phyloP scores from a whole-genome alignment of 495 filamentous ascomycete species.

The Talaromyces nanjingensis region DNA sequence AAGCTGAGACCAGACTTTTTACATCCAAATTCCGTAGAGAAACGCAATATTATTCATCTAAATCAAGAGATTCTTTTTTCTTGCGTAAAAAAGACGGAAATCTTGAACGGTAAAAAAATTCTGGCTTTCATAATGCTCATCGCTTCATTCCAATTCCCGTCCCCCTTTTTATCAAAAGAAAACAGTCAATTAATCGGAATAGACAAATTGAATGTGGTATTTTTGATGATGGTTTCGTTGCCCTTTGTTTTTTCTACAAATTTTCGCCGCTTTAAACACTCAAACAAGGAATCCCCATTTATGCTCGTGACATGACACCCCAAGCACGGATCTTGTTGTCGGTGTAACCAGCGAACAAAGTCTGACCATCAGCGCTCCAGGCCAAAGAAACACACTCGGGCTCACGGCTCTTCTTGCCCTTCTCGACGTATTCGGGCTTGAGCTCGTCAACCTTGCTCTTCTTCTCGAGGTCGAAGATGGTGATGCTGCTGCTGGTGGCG shows the following conservation, averaged over 20 bases:
- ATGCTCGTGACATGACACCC: conserved; percentile 82
- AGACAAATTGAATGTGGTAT: conserved; percentile 9
- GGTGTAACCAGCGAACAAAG: conserved; percentile 98
- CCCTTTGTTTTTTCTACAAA: conserved; percentile 1
- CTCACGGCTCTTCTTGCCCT: conserved; percentile 98
- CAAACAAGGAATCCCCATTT: conserved; percentile 10
- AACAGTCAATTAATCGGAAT: conserved; percentile 9
- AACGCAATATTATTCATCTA: not conserved
- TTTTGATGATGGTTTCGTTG: conserved; percentile 5
- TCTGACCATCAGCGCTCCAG: conserved; percentile 97
- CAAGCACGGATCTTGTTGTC: conserved; percentile 99
- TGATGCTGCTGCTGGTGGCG: conserved; percentile 92
- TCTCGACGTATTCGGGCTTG: conserved; percentile 94
- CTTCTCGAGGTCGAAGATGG: conserved; percentile 99
- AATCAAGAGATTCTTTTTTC: too few relatives aligned
- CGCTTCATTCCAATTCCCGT: conserved; percentile 8
- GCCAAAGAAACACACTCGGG: conserved; percentile 96
- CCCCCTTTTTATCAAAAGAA: not conserved
- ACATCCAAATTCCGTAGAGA: not conserved
- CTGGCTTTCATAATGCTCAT: conserved; percentile 12
- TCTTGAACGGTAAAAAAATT: not conserved
- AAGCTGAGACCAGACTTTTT: not conserved
- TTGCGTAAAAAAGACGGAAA: not conserved
- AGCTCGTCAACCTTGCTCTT: conserved; percentile 99
- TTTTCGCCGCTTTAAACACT: not conserved